Evolutionary conservation across 2,329 filamentous ascomycete species (phyloP).

Genomic region (Sclerotinia nivalis): DNA sequence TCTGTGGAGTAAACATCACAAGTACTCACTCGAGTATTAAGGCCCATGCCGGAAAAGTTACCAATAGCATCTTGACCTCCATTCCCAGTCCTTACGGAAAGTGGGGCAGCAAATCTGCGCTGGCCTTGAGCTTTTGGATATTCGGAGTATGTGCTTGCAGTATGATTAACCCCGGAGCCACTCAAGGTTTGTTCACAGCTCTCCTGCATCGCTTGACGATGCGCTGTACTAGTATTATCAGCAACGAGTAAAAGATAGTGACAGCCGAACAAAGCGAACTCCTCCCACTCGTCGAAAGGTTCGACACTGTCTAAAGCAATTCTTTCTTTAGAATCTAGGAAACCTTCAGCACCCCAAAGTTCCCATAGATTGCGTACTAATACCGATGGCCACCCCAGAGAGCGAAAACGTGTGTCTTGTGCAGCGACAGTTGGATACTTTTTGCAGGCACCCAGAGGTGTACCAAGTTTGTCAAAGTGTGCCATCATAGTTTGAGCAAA

Average conservation of each 20-base stretch:
- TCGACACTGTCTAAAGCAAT: conserved; percentile 68
- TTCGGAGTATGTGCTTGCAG: conserved; percentile 41
- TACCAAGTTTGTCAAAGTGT: conserved; percentile 79
- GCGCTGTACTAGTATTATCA: conserved; percentile 20
- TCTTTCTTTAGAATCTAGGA: conserved; percentile 62
- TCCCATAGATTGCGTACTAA: conserved; percentile 75
- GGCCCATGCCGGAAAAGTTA: conserved; percentile 41
- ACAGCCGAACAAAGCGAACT: conserved; percentile 79
- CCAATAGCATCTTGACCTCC: conserved; percentile 40
- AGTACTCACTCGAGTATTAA: conserved; percentile 45
- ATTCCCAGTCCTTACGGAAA: conserved; percentile 46
- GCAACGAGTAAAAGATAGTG: conserved; percentile 83
- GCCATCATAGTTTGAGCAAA: conserved; percentile 84
- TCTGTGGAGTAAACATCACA: conserved; percentile 50
- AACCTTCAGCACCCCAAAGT: conserved; percentile 71
- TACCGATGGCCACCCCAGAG: conserved; percentile 66
- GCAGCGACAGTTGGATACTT: conserved; percentile 66
- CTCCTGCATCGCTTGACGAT: background rate
- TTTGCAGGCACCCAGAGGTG: conserved; percentile 72
- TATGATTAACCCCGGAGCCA: background rate
- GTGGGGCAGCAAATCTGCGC: conserved; percentile 61
- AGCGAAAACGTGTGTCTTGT: conserved; percentile 68
- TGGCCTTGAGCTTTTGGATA: conserved; percentile 47
- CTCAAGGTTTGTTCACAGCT: background rate
- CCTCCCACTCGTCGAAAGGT: conserved; percentile 95